Base-by-base conservation (phyloP, 768 basidiomycete genomes). In the Amylocystis lapponica region DNA sequence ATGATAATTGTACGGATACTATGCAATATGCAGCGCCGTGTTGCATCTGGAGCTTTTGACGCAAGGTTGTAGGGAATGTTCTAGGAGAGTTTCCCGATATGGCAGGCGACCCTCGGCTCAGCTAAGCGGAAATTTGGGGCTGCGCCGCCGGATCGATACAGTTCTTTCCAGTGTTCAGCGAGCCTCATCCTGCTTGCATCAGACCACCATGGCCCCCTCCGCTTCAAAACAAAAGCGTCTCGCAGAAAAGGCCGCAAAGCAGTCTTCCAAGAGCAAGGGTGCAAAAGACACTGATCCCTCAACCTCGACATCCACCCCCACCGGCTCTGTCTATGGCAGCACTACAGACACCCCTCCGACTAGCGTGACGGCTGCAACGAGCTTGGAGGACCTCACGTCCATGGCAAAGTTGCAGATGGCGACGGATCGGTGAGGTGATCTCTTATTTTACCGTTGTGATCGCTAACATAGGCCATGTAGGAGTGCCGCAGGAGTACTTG, bases 391-490 rank as follows among this genome's bases (percentile, higher is more conserved):
- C 59, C 62, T 97, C 42, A 70, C 64, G 21, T 72, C 79, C 3
- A 97, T 98, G 93, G 86, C 85, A 4, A 95, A 90, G 69, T 74
- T 97, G 45, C 82, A 76, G 52, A 59, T 96, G 25, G 92, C 87
- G 0, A 96, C 94, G 1, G 93, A 98, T 58, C 79, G 95, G 86
- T 91, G 50, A 23, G 71, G 46, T 19, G 5, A 9, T 21, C 51
- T 22, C 50, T 7, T 47, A 5, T 39, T 17, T 27, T 26, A 27
- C 17, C 16, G 22, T 21, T 9, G 23, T 5, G 27, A 16, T 22
- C 20, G 30, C 29, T 36, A 30, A 30, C 10, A 9, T 7, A 26
- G 14, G 29, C 34, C 39, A n/a, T 59, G 26, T 52, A 91, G 89
- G 82, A 89, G 86, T 56, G 84, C 92, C 14, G 75, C 86, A 20